Base-by-base conservation (phyloP, 331 rosid genomes). In the Malus hybrid region DNA sequence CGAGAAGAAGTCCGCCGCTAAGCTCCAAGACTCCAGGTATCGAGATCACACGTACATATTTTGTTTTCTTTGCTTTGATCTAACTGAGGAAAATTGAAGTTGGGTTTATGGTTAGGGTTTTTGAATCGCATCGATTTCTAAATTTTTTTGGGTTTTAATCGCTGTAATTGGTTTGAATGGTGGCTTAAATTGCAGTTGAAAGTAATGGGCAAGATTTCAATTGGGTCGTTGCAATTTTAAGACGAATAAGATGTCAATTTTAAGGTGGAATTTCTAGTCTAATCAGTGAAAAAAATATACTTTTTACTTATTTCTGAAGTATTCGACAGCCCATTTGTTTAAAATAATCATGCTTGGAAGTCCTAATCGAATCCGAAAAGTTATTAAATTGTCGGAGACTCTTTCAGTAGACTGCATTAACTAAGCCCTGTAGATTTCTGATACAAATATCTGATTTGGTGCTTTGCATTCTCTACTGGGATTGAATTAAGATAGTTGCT, bases 1-100 rank as follows among this genome's bases (percentile, higher is more conserved):
- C 48, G 99, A 95, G 84, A 95, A 95, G 84, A 95, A 95, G 84
- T 91, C 99, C 78, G 46, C 99, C 10, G 96, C 93, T 61, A 95
- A 92, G 68, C 99, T 95, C 28, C 99, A 95, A 66, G 99, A 95
- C 81, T 84, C 99, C 76, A 92, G 99, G 96, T 85, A 46, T 19
- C 24, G 63, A 67, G 13, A 10, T 32, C 33, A n/a, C 56, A 42
- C 56, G 4, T n/a, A 7, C 74, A 2, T 13, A 32, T 19, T 2
- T 20, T 36, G 14, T 6, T 50, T 20, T 29, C 7, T 14, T 52
- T 32, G 60, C 29, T 28, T 66, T 66, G 78, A 74, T 77, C 77
- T 70, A 4, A 10, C 36, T 14, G 63, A 55, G 20, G 60, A n/a
- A 28, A 36, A 42, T 19, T 48, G 11, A 52, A 18, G 19, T 48